Conservation (phyloP, 2,329 filamentous ascomycete species). For the Fonsecaea monophora region DNA sequence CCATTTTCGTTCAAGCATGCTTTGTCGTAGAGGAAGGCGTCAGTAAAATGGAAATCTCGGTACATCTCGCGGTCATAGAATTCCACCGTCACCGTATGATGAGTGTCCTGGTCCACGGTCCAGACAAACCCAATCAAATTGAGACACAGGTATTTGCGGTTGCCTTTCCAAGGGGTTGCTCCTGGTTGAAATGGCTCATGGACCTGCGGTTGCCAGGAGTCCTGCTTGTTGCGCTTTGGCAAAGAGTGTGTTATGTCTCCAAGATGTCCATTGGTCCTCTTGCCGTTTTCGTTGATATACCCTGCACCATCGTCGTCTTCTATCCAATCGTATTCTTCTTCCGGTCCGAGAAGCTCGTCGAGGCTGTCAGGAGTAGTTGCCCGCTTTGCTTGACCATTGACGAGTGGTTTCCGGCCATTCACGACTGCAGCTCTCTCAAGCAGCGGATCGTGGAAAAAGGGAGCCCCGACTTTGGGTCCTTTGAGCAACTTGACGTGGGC, state of each 20-base stretch:
- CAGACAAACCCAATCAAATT: constrained; percentile 95
- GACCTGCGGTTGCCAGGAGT: constrained; percentile 66
- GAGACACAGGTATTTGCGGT: constrained; percentile 89
- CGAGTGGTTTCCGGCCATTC: constrained; percentile 64
- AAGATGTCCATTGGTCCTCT: constrained; percentile 62
- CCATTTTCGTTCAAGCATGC: constrained; percentile 74
- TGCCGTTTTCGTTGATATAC: constrained; percentile 73
- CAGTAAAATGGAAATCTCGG: constrained; percentile 95
- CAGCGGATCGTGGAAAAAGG: constrained; percentile 82
- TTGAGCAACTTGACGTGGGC: constrained; percentile 61
- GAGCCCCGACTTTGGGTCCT: constrained; percentile 63
- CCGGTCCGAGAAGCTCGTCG: constrained; percentile 77
- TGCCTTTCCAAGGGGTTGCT: constrained; percentile 93
- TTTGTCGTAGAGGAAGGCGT: constrained; percentile 95
- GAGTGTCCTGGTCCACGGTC: constrained; percentile 93
- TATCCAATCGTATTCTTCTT: constrained; percentile 79
- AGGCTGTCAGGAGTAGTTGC: constrained; percentile 75
- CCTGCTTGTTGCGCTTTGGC: constrained; percentile 60
- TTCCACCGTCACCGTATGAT: constrained; percentile 93
- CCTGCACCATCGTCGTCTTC: constrained; percentile 94
- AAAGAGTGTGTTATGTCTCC: constrained; percentile 52
- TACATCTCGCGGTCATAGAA: constrained; percentile 95
- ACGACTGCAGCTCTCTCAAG: constrained; percentile 65
- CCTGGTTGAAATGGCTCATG: constrained; percentile 92
- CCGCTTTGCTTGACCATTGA: constrained; percentile 63